These are phyloP conservation scores for Talaromyces amestolkiae DNA, from an alignment of 2,329 filamentous ascomycete genomes.

Conservation along the genomic window DNA sequence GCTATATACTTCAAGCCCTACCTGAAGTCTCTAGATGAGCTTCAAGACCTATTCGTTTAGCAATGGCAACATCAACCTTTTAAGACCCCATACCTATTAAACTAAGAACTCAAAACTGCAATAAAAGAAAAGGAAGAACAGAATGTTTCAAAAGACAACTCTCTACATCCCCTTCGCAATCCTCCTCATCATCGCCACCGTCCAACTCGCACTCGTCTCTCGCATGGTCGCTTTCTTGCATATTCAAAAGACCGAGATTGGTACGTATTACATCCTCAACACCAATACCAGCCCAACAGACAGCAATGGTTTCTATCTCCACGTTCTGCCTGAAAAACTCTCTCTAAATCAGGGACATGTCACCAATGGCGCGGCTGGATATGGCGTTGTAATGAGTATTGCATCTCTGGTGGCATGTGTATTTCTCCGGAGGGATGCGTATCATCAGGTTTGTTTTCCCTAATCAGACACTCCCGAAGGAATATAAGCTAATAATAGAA, in stretches of 20 bases:
- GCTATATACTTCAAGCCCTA: too few relatives aligned
- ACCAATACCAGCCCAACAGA: neutral
- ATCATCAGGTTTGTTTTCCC: neutral
- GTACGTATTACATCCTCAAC: neutral
- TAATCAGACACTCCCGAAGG: too few relatives aligned
- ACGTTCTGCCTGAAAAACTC: constrained; percentile 16
- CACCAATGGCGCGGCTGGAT: constrained; percentile 15
- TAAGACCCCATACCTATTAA: neutral
- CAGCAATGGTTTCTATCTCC: constrained; percentile 1
- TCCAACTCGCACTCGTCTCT: constrained; percentile 16
- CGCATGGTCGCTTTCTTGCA: constrained; percentile 17
- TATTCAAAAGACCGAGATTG: constrained; percentile 9
- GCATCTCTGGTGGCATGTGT: neutral
- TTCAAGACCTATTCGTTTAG: neutral
- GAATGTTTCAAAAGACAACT: neutral
- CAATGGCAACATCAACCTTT: neutral
- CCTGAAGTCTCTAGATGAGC: neutral
- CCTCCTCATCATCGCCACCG: constrained; percentile 11
- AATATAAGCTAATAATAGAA: neutral
- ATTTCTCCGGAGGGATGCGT: neutral
- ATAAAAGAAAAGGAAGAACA: neutral
- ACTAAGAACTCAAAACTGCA: too few relatives aligned
- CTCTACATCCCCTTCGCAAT: constrained; percentile 14
- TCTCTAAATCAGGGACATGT: constrained; percentile 15
- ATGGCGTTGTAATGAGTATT: constrained; percentile 13